These are phyloP conservation scores for Spathaspora sp. DNA, from an alignment of 1,139 yeast genomes.

Conservation along the genomic window DNA sequence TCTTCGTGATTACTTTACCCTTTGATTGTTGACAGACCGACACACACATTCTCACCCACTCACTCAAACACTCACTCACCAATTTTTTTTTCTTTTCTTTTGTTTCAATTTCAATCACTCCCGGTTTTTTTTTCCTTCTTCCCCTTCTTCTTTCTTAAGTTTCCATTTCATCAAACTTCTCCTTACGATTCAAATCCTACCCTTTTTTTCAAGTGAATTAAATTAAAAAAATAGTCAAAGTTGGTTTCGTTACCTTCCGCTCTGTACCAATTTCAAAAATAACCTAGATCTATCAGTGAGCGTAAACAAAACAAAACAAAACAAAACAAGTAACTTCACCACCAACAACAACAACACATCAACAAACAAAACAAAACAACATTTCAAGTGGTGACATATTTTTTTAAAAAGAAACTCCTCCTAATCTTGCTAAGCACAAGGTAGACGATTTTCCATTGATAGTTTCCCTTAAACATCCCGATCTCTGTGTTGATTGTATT, in stretches of 20 bases:
- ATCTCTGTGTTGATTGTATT: not conserved
- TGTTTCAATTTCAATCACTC: not conserved
- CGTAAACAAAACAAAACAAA: too few species aligned
- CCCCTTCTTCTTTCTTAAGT: not conserved
- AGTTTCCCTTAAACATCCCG: too few species aligned
- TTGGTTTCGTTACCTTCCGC: conserved; percentile 1
- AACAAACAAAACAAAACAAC: not conserved
- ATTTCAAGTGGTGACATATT: not conserved
- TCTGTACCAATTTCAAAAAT: not conserved
- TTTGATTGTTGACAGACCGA: too few species aligned
- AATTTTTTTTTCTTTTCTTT: not conserved
- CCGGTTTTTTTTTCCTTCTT: not conserved
- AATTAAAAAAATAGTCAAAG: not conserved
- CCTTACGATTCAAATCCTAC: not conserved
- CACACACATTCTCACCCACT: not conserved
- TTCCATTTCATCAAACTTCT: not conserved
- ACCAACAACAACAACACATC: not conserved
- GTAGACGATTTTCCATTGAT: too few species aligned
- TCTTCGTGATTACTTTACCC: not conserved
- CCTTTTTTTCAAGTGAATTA: not conserved
- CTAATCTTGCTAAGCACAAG: too few species aligned
- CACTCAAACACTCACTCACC: not conserved
- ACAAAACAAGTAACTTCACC: too few species aligned
- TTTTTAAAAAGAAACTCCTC: not conserved
- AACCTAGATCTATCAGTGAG: too few species aligned